Conservation (phyloP, 2,329 filamentous ascomycete genomes). For the Colletotrichum truncatum region DNA sequence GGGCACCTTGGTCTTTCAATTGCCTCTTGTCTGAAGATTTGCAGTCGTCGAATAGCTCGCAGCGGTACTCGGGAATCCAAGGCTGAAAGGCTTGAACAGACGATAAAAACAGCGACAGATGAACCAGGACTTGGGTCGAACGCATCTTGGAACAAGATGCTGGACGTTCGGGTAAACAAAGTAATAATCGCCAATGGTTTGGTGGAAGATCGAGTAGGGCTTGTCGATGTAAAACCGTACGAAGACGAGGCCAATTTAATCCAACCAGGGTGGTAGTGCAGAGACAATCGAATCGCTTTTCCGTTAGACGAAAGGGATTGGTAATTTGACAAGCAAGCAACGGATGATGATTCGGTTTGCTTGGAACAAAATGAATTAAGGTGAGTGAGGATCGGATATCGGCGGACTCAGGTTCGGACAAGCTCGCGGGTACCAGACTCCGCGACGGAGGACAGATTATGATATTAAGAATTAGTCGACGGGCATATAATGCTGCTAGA, state of each 20-base stretch:
- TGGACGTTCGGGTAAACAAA: not conserved
- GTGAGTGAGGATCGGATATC: not conserved
- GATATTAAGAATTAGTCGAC: constrained; percentile 30
- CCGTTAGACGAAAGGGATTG: not conserved
- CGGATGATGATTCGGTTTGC: not conserved
- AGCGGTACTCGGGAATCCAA: constrained; percentile 45
- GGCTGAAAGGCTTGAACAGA: constrained; percentile 58
- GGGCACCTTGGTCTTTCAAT: constrained; percentile 15
- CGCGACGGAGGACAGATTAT: constrained; percentile 29
- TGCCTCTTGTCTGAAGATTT: constrained; percentile 34
- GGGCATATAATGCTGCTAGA: constrained; percentile 18
- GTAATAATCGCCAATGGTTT: not conserved
- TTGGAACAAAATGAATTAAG: not conserved
- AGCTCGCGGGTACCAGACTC: constrained; percentile 30
- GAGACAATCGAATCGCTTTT: not conserved
- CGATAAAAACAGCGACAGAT: constrained; percentile 58
- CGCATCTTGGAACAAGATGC: constrained; percentile 49
- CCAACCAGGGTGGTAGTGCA: not conserved
- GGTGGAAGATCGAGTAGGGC: not conserved
- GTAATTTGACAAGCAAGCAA: not conserved
- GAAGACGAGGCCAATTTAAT: not conserved
- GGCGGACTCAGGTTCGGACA: not conserved
- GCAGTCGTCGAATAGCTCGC: constrained; percentile 39
- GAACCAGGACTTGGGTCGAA: constrained; percentile 47
- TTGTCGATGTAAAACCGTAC: too few species aligned